These are phyloP conservation scores for Phytomonas sp. DNA, from an alignment of 208 protist species.

Conservation along the genomic window DNA sequence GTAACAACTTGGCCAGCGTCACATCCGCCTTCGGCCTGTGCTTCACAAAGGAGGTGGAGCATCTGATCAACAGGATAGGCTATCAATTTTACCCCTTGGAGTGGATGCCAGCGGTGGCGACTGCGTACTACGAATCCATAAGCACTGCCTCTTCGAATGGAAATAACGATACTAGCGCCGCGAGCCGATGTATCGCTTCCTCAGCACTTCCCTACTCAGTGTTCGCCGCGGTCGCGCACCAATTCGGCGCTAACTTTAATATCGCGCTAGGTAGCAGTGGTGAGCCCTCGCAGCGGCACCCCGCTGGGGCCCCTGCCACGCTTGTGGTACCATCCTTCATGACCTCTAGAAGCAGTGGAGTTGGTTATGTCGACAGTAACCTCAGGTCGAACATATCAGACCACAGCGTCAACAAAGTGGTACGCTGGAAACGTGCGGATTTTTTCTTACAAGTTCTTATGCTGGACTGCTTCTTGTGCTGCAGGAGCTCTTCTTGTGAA, in stretches of 20 bases:
- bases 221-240: constrained; percentile 68
- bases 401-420: background rate
- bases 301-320: constrained; percentile 13
- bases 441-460: constrained; percentile 39
- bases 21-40: constrained; percentile 6
- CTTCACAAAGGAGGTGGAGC: constrained; percentile 47
- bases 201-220: constrained; percentile 47
- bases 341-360: background rate
- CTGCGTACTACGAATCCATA: background rate
- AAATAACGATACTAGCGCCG: background rate
- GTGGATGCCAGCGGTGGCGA: constrained; percentile 54
- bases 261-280: constrained; percentile 22
- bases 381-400: background rate
- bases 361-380: background rate
- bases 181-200: background rate
- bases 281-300: constrained; percentile 20
- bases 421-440: constrained; percentile 22
- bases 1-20: background rate
- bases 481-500: constrained; percentile 48
- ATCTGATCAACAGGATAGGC: constrained; percentile 54
- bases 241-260: constrained; percentile 37
- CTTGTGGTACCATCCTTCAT: constrained; percentile 13
- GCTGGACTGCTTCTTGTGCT: constrained; percentile 34
- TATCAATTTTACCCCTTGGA: constrained; percentile 82
- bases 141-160: background rate